These are phyloP conservation scores for Backusella mclennaniae DNA, from an alignment of 192 early-diverging fungal genomes.

Conservation along the genomic window DNA sequence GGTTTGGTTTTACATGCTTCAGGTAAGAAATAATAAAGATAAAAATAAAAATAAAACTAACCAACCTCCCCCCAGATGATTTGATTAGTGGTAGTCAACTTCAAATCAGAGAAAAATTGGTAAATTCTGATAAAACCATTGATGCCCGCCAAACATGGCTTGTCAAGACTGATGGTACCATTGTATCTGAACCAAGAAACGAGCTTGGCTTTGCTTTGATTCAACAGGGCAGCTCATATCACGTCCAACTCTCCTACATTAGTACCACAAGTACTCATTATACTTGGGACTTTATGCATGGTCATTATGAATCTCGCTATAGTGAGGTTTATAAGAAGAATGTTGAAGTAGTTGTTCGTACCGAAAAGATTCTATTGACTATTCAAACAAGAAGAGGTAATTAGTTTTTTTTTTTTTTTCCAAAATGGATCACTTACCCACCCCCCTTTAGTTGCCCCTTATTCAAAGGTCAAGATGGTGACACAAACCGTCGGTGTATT, in stretches of 20 bases:
- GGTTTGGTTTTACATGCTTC: constrained; percentile 26
- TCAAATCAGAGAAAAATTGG: constrained; percentile 10
- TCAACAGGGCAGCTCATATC: neutral
- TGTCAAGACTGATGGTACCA: constrained; percentile 15
- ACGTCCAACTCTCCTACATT: constrained; percentile 12
- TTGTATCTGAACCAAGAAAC: neutral
- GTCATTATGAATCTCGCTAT: constrained; percentile 10
- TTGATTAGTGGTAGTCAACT: constrained; percentile 16
- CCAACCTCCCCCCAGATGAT: neutral
- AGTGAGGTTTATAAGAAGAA: constrained; percentile 7
- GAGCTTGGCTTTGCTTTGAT: constrained; percentile 19
- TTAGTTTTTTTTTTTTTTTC: neutral
- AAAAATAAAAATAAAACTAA: neutral
- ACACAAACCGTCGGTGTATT: constrained; percentile 14
- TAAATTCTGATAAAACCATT: neutral
- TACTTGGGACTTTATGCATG: constrained; percentile 8
- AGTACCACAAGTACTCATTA: constrained; percentile 4
- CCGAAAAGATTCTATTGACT: constrained; percentile 10
- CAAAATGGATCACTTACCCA: no score
- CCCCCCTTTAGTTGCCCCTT: neutral
- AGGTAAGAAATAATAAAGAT: constrained; percentile 12
- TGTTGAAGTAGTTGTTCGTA: neutral
- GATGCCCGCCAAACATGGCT: constrained; percentile 12
- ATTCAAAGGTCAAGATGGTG: constrained; percentile 1
- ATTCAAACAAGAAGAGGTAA: neutral